A percentile compares a stretch with the other conserved stretches of the same genome.
Evolutionary conservation across 1,139 yeast species (phyloP).

Genomic region (Sugiyamaella sp.): DNA sequence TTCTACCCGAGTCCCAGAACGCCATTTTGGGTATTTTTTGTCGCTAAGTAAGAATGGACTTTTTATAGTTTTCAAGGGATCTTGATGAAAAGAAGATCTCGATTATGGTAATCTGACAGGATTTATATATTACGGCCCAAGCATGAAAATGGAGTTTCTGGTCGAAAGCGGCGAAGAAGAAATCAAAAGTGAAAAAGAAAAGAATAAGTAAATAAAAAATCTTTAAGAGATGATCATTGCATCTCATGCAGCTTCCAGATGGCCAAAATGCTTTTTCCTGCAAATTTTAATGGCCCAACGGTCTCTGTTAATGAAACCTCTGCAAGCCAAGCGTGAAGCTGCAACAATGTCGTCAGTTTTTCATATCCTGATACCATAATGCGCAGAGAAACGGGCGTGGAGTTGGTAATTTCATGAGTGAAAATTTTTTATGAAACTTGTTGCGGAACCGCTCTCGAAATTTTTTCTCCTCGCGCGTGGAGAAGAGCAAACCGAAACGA

Average conservation of each 20-base stretch:
- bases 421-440: too few species aligned
- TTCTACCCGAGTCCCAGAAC: conserved; percentile 3
- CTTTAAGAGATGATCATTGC: conserved; percentile 1
- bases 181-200: background rate
- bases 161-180: conserved; percentile 1
- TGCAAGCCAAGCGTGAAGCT: background rate
- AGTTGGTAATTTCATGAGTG: too few species aligned
- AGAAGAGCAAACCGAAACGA: too few species aligned
- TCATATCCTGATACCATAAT: conserved; percentile 7
- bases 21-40: conserved; percentile 1
- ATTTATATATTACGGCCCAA: conserved; percentile 3
- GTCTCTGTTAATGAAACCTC: background rate
- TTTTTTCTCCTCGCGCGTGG: too few species aligned
- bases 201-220: background rate
- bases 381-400: background rate
- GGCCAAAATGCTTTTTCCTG: background rate
- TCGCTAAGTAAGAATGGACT: too few species aligned
- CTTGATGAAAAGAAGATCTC: background rate
- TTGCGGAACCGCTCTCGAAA: too few species aligned
- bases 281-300: conserved; percentile 3
- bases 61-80: conserved; percentile 1
- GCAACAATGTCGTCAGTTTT: conserved; percentile 15
- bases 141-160: conserved; percentile 5
- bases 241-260: conserved; percentile 2
- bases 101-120: conserved; percentile 12